A percentile compares a stretch with the other conserved stretches of the same genome.
Conservation (phyloP, 306 rosid genomes). For the Trichosanthes cucumerina region DNA sequence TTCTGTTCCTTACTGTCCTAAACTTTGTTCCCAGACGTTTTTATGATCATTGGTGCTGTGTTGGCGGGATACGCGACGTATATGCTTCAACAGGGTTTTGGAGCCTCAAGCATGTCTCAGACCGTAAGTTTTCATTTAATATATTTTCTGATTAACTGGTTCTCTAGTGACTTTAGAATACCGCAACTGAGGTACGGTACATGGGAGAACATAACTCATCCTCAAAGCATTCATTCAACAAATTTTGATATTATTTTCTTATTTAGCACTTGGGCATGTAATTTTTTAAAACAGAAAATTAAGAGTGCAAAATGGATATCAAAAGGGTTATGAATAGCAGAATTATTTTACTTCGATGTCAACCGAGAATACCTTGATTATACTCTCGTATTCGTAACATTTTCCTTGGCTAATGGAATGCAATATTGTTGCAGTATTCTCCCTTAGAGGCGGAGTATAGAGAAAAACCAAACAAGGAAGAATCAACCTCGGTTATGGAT, state of each 20-base stretch:
- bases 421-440: constrained; percentile 25
- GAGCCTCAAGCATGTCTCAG: constrained; percentile 44
- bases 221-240: background rate
- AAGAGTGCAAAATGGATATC: background rate
- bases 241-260: background rate
- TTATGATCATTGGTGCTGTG: constrained; percentile 78
- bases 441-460: constrained; percentile 33
- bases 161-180: background rate
- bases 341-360: background rate
- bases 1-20: background rate
- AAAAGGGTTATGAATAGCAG: background rate
- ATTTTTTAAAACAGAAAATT: background rate
- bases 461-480: constrained; percentile 35
- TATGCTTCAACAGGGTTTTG: constrained; percentile 82
- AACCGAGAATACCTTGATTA: background rate
- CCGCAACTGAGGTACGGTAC: background rate
- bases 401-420: constrained; percentile 16
- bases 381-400: constrained; percentile 1
- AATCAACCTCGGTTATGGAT: constrained; percentile 29
- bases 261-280: background rate
- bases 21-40: constrained; percentile 55
- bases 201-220: background rate
- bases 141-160: background rate
- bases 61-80: constrained; percentile 76
- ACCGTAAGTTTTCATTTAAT: constrained; percentile 27